These are phyloP conservation scores for Endoconidiophora polonica DNA, from an alignment of 2,329 filamentous ascomycete genomes.

Conservation along the genomic window DNA sequence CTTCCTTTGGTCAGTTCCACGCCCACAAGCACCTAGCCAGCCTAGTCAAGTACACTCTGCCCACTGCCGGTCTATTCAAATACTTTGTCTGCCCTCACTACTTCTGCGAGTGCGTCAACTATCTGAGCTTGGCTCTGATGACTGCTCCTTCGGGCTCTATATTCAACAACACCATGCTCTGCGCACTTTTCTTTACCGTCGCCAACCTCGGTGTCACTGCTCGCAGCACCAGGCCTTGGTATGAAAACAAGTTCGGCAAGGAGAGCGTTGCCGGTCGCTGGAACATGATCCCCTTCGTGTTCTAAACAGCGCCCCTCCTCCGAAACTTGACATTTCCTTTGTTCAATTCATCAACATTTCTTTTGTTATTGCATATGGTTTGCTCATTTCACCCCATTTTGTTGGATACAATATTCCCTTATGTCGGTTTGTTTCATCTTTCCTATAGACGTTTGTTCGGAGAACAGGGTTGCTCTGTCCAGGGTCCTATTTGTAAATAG, in stretches of 20 bases:
- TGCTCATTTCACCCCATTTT: no score
- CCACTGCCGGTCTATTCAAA: slow-evolving; percentile 54
- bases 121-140: slow-evolving; percentile 57
- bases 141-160: slow-evolving; percentile 50
- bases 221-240: slow-evolving; percentile 62
- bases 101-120: slow-evolving; percentile 71
- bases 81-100: slow-evolving; percentile 77
- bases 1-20: slow-evolving; percentile 56
- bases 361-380: no score
- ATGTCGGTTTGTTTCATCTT: no score
- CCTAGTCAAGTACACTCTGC: slow-evolving; percentile 69
- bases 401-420: no score
- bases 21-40: slow-evolving; percentile 55
- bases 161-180: slow-evolving; percentile 58
- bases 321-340: no score
- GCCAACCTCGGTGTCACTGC: slow-evolving; percentile 75
- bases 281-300: slow-evolving; percentile 61
- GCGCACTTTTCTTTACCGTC: slow-evolving; percentile 54
- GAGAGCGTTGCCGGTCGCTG: slow-evolving; percentile 46
- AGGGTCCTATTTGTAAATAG: no score
- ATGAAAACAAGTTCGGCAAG: slow-evolving; percentile 54
- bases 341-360: no score
- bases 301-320: slow-evolving; percentile 21
- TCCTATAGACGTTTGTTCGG: no score
- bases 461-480: no score